Conservation (phyloP, 1,284 basidiomycete species). For the Sparassis latifolia region DNA sequence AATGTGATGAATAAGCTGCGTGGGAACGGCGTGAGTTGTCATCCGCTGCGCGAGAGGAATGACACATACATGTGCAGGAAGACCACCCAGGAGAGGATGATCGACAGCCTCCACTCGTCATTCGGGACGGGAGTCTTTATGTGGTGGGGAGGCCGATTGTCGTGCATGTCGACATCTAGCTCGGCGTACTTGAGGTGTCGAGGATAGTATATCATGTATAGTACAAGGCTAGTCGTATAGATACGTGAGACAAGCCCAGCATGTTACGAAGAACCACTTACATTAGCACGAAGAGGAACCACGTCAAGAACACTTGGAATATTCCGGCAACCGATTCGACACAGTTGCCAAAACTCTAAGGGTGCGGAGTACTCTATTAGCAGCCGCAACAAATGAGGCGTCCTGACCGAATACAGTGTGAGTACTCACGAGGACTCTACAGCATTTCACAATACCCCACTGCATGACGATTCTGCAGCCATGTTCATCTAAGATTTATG, state of each 20-base stretch:
- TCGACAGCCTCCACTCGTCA: conserved; percentile 70
- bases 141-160: conserved; percentile 34
- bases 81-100: conserved; percentile 70
- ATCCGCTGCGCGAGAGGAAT: conserved; percentile 6
- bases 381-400: no score
- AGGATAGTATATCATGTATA: conserved; percentile 93
- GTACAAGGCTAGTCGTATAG: conserved; percentile 56
- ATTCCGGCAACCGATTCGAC: conserved; percentile 81
- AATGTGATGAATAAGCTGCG: conserved; percentile 45
- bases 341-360: conserved; percentile 69
- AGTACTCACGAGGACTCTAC: conserved; percentile 62
- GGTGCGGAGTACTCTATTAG: background rate
- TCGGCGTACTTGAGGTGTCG: conserved; percentile 67
- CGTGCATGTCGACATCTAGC: conserved; percentile 38
- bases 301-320: conserved; percentile 79
- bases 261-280: conserved; percentile 33
- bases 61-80: conserved; percentile 61
- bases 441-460: conserved; percentile 84
- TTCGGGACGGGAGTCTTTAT: conserved; percentile 47
- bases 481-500: conserved; percentile 3
- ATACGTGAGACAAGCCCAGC: background rate
- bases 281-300: conserved; percentile 85
- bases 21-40: conserved; percentile 2
- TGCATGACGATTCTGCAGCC: conserved; percentile 71
- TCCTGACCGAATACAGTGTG: no score